phyloP scores from a whole-genome alignment of 805 yeast species.

The Blastobotrys mokoenaii region DNA sequence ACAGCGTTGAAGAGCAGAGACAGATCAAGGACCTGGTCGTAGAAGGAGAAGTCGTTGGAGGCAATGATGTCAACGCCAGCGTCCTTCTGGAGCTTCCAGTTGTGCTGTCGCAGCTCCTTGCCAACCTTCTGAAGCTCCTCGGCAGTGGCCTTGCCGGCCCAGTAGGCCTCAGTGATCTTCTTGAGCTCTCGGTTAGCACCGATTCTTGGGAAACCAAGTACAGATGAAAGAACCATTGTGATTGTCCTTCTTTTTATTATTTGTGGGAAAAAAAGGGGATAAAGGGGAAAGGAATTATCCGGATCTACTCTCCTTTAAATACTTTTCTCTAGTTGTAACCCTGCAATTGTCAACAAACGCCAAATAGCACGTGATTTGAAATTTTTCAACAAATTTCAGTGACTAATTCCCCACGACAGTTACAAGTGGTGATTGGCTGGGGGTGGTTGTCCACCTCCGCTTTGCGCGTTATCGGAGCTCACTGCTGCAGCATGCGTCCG shows the following conservation, averaged over 20 bases:
- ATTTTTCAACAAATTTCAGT: no score
- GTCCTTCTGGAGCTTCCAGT: constrained; percentile 96
- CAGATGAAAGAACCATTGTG: constrained; percentile 89
- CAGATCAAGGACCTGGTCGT: constrained; percentile 93
- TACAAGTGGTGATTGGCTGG: no score
- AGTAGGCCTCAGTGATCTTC: constrained; percentile 98
- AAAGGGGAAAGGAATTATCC: not conserved
- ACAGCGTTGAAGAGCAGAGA: constrained; percentile 89
- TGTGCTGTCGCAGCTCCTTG: constrained; percentile 87
- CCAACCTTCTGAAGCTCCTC: constrained; percentile 89
- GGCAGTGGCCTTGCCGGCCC: constrained; percentile 85
- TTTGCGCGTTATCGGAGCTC: no score
- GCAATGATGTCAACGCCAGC: constrained; percentile 97
- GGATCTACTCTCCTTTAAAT: no score
- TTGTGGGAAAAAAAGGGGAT: not conserved
- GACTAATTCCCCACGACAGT: no score
- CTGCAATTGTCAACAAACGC: no score
- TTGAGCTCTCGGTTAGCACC: constrained; percentile 99
- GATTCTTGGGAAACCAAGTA: constrained; percentile 99
- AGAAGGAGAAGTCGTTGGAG: constrained; percentile 95
- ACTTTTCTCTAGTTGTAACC: no score
- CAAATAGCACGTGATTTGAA: no score
- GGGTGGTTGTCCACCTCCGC: no score
- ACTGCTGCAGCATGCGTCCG: no score
- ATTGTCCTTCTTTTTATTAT: constrained; percentile 2